Evolutionary conservation across 1,284 basidiomycete species (phyloP), one percentile per base, ranked within the genome.

Genomic region (Apiotrichum sp.): DNA sequence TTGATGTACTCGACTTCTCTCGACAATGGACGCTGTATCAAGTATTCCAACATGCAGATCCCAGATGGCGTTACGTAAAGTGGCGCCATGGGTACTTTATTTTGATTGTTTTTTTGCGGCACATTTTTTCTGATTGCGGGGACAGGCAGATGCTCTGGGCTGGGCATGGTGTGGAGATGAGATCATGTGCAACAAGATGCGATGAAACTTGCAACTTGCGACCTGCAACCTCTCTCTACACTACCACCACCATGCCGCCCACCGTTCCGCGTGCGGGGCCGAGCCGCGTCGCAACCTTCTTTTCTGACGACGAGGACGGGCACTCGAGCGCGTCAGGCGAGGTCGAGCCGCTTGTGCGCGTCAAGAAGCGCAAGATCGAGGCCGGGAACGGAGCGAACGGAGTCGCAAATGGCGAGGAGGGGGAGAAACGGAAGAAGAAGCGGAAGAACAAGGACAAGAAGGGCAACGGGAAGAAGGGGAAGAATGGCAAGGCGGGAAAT

Each of bases 251-350:
- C 22, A 59, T 59, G 58, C 58, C 58, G 50, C 53, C 58, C 1
- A 11, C 22, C 33, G 14, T 38, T 13, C 42, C 41, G n/a, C 38
- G 34, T 31, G 41, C 44, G 47, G 56, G 33, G 47, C 39, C 36
- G 6, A 10, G 38, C 13, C 52, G 59, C 13, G 50, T 63, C 29
- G 51, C 64, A 36, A 59, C 52, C 40, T 65, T 67, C 43, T 53
- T 59, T 52, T 56, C 57, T 1, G 53, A 61, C 40, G 54, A 62
- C 41, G 60, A 56, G 29, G 8, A 22, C 22, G 22, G 6, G 6
- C 11, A 14, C 14, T 41, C 40, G 40, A 22, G 22, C 22, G 22
- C 22, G 22, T 33, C 44, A 9, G 44, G 13, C 40, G 36, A 47
- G 22, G 36, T 49, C 41, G 45, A 53, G 16, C 52, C 55, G 3